Evolutionary conservation across 2,329 filamentous ascomycete species (phyloP), one percentile per base, ranked within the genome.

Genomic region (Trichoderma atroviride): DNA sequence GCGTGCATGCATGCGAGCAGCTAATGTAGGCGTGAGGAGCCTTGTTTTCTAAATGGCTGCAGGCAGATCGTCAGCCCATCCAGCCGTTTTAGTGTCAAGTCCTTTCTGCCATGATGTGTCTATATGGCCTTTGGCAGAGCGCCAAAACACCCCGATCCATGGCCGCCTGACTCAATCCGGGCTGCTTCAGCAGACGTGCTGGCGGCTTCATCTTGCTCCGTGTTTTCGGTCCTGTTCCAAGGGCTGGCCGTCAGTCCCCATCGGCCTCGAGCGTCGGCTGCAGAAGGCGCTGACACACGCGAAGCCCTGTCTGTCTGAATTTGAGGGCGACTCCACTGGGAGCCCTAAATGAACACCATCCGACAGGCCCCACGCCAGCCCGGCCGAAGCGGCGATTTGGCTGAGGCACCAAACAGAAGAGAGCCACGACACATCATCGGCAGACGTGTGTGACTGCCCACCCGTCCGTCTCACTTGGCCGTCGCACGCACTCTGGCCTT

Each of bases 321-420:
- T 27, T 27, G 19, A n/a, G 14, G 57, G n/a, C 22, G 35, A 22
- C 67, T 52, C 67, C 60, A 69, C 60, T 40, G 9, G n/a, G 40
- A 40, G 53, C 35, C 67, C 67, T 69, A 62, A 69, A 64, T 69
- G 43, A 58, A 66, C 43, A 57, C 37, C 53, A 66, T 47, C 63
- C 63, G 53, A 57, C 52, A 66, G 40, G 52, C 29, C 56, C 19
- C 57, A 60, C 43, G 40, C 63, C 63, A 55, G 40, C 14, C 60
- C 47, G 60, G 40, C 40, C 47, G n/a, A 22, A 3, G 27, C 55
- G 50, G 63, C 63, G 47, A n/a, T 37, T 60, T 60, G 65, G 50
- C 65, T 61, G 40, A 22, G 59, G 65, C 55, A 50, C 33, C 33
- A 61, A 61, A n/a, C 14, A 60, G 16, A 22, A 67, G 31, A 35